Evolutionary conservation across 2,329 filamentous ascomycete genomes (phyloP), one percentile per base, ranked within the genome.

Genomic region (Allantophomopsis lycopodina): DNA sequence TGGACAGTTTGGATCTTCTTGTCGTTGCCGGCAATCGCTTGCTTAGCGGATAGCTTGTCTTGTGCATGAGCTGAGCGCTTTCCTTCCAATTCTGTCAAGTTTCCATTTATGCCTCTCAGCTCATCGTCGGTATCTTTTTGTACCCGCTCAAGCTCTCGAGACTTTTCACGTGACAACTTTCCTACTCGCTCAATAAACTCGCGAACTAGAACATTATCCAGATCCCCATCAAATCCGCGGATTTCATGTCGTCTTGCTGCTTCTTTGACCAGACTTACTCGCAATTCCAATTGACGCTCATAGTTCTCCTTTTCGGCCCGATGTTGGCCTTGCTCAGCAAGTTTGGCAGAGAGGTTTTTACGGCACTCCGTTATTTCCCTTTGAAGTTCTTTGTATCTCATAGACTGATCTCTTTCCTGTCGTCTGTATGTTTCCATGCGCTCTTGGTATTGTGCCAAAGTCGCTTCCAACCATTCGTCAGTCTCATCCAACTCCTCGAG

Each of bases 231-330:
- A 52, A 83, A 94, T 0, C 88, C 88, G 28, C 85, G 79, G 45
- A 98, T 83, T 42, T 75, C 78, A 57, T 94, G 83, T 18, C 68
- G 69, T 35, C 75, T 69, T 13, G 89, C 86, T 31, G 84, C 77
- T 42, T 88, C 79, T 46, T 79, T 85, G 40, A 95, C 76, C 57
- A 94, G 71, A 8, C 72, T 68, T 51, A 80, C 70, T 32, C 89
- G 81, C 35, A 73, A 66, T 48, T 75, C 66, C 3, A 94, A 56
- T 47, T 95, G 83, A 4, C 81, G 75, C 54, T 95, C 85, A 54
- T 91, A 85, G 50, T 82, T 84, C 45, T 84, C 80, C 61, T 89
- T 87, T 54, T 94, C 81, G 2, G 88, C 89, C 57, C 91, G 76
- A 49, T 81, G 78, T 48, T 80, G 84, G 34, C 89, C 89, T 49